These are phyloP conservation scores for Neurospora sp. DNA, from an alignment of 495 filamentous ascomycete species.

Conservation along the genomic window DNA sequence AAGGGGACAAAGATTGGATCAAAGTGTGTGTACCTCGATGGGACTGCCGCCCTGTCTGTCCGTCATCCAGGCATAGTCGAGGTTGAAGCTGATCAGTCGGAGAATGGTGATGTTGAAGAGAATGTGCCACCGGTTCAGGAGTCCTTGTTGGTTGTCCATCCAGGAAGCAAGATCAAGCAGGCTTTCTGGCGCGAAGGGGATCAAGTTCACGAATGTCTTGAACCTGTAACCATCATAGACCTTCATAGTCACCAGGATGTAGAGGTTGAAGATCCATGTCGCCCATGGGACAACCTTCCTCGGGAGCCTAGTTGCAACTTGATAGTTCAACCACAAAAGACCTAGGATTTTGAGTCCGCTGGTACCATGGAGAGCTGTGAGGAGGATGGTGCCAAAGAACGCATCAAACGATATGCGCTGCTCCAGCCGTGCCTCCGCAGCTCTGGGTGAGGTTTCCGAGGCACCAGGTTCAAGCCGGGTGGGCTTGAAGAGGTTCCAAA, in stretches of 20 bases:
- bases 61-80: conserved; percentile 92
- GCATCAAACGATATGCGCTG: conserved; percentile 79
- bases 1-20: neutral
- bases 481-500: conserved; percentile 46
- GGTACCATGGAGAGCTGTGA: conserved; percentile 72
- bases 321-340: conserved; percentile 76
- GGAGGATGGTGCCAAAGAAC: conserved; percentile 67
- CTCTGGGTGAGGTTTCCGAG: conserved; percentile 21
- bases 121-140: conserved; percentile 85
- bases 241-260: conserved; percentile 83
- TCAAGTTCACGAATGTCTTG: conserved; percentile 44
- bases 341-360: conserved; percentile 71
- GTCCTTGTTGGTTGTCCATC: conserved; percentile 68
- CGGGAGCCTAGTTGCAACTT: conserved; percentile 60
- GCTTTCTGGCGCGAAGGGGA: conserved; percentile 29
- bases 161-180: conserved; percentile 49
- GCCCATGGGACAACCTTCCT: conserved; percentile 54
- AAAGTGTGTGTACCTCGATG: conserved; percentile 63
- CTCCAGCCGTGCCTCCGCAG: conserved; percentile 58
- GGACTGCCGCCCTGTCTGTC: conserved; percentile 54
- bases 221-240: conserved; percentile 68
- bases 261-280: conserved; percentile 95
- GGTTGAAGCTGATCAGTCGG: conserved; percentile 88
- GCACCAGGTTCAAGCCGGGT: conserved; percentile 11
- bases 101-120: conserved; percentile 96